These are phyloP conservation scores for Isochrysis galbana DNA, from an alignment of 78 protist species.

Conservation along the genomic window DNA sequence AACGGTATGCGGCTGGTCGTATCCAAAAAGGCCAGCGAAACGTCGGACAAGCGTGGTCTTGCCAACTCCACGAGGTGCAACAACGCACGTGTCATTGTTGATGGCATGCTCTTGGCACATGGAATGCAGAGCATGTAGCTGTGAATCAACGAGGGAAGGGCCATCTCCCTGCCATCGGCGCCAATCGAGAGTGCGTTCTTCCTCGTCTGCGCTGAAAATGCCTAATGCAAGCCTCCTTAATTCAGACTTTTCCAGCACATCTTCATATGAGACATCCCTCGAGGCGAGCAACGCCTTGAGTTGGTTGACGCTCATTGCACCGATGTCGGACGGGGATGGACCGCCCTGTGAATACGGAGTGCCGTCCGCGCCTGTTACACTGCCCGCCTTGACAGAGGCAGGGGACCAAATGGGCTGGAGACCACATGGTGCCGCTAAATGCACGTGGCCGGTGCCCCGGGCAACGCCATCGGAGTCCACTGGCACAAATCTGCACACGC, in stretches of 20 bases:
- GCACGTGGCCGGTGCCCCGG: no score
- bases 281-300: not conserved
- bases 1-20: constrained; percentile 7
- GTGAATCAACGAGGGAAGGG: not conserved
- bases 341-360: not conserved
- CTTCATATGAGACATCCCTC: not conserved
- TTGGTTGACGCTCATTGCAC: not conserved
- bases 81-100: constrained; percentile 15
- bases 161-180: not conserved
- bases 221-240: not conserved
- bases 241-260: not conserved
- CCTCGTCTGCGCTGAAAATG: not conserved
- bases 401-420: no score
- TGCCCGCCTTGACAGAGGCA: no score
- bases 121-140: not conserved
- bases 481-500: no score
- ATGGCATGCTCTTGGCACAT: constrained; percentile 6
- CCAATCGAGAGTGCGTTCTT: no score
- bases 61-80: constrained; percentile 52
- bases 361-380: no score
- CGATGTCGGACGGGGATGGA: not conserved
- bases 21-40: constrained; percentile 33
- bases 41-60: constrained; percentile 28
- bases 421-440: no score
- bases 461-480: no score